A percentile compares a stretch with the other conserved stretches of the same genome.
Conservation (phyloP, 352 stramenopile genomes). For the Pythium rhizo-oryzae region DNA sequence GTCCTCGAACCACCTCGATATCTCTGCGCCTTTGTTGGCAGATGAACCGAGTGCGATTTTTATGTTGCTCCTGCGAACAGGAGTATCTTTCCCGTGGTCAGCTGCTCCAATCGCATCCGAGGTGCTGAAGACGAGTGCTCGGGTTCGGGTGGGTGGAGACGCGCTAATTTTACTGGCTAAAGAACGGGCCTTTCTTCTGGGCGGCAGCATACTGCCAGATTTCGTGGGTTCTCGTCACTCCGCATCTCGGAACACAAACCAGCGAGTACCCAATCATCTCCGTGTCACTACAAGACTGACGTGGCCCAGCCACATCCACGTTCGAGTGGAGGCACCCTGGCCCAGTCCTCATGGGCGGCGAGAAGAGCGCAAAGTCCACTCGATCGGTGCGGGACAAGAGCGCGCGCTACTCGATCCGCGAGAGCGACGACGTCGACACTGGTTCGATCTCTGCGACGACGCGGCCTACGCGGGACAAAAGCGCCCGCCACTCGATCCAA, state of each 20-base stretch:
- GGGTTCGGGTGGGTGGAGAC: not conserved
- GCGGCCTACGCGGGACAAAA: slow-evolving; percentile 8
- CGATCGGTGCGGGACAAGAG: slow-evolving; percentile 11
- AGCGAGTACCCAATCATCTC: too few species aligned
- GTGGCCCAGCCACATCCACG: too few species aligned
- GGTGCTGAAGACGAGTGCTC: slow-evolving; percentile 17
- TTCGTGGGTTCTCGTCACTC: not conserved
- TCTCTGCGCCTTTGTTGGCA: not conserved
- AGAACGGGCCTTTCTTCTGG: not conserved
- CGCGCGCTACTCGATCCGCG: not conserved
- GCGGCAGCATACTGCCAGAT: not conserved
- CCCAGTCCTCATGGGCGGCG: not conserved
- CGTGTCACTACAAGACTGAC: too few species aligned
- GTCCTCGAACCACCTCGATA: not conserved
- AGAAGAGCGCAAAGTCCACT: slow-evolving; percentile 16
- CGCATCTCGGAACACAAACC: not conserved
- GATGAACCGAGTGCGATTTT: not conserved
- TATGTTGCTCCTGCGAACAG: not conserved
- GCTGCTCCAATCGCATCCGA: slow-evolving; percentile 3
- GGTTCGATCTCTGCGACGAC: not conserved
- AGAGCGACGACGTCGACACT: not conserved
- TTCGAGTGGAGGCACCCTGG: too few species aligned
- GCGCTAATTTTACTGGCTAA: slow-evolving; percentile 4
- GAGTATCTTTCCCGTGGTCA: not conserved
- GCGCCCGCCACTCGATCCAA: not conserved